Conservation (phyloP, 2,329 filamentous ascomycete genomes). For the Aureobasidium pullulans region DNA sequence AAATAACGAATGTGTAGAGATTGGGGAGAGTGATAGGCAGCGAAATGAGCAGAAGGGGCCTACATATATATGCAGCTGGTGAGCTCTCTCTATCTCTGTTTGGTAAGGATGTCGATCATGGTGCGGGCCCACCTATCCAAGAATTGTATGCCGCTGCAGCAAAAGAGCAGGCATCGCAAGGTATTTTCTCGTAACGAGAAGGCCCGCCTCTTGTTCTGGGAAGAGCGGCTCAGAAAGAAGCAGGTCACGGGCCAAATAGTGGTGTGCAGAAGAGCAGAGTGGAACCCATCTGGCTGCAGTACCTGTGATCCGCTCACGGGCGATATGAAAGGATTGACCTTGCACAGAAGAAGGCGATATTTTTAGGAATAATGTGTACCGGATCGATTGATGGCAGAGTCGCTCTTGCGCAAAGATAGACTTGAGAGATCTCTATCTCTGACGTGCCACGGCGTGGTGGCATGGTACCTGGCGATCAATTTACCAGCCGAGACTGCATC, state of each 20-base stretch:
- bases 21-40: neutral
- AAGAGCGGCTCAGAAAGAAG: neutral
- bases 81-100: neutral
- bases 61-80: neutral
- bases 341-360: neutral
- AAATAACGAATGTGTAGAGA: neutral
- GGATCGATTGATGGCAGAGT: neutral
- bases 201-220: neutral
- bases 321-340: neutral
- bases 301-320: neutral
- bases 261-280: neutral
- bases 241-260: slow-evolving; percentile 5
- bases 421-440: neutral
- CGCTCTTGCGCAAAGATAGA: neutral
- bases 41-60: neutral
- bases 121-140: neutral
- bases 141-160: neutral
- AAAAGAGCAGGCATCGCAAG: neutral
- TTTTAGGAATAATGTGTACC: neutral
- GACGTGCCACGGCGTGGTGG: neutral
- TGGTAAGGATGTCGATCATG: neutral
- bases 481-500: neutral
- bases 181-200: slow-evolving; percentile 2
- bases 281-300: neutral
- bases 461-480: slow-evolving; percentile 11